Conservation (phyloP, 129 eudicot species). For the Apium graveolens region DNA sequence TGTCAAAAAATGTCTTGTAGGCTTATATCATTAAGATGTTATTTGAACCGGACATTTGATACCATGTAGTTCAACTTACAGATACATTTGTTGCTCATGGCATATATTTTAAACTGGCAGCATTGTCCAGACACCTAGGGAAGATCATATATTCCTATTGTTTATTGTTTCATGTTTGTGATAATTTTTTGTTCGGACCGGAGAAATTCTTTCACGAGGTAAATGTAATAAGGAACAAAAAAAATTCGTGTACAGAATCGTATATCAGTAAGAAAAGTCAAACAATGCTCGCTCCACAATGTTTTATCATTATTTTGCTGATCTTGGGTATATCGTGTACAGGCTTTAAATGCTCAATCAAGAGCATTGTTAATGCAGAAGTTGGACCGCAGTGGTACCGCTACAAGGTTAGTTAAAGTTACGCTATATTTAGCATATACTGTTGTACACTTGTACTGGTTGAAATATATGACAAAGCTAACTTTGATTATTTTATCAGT, state of each 20-base stretch:
- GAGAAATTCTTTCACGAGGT: neutral
- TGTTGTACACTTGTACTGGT: neutral
- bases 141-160: neutral
- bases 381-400: constrained; percentile 86
- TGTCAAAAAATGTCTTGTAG: no score
- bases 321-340: constrained; percentile 6
- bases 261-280: neutral
- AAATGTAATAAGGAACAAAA: neutral
- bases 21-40: neutral
- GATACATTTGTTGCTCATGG: no score
- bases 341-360: constrained; percentile 94
- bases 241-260: no score
- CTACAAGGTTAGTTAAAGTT: constrained; percentile 46
- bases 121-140: neutral
- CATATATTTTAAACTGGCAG: neutral
- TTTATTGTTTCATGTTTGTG: neutral
- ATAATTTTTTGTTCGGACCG: no score
- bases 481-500: constrained; percentile 29
- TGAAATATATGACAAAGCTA: neutral
- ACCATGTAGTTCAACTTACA: no score
- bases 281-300: no score
- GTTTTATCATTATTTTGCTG: neutral
- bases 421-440: neutral
- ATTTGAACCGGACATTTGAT: no score
- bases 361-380: constrained; percentile 93